Conservation (phyloP, 1,139 yeast genomes). For the Diutina catenulata region DNA sequence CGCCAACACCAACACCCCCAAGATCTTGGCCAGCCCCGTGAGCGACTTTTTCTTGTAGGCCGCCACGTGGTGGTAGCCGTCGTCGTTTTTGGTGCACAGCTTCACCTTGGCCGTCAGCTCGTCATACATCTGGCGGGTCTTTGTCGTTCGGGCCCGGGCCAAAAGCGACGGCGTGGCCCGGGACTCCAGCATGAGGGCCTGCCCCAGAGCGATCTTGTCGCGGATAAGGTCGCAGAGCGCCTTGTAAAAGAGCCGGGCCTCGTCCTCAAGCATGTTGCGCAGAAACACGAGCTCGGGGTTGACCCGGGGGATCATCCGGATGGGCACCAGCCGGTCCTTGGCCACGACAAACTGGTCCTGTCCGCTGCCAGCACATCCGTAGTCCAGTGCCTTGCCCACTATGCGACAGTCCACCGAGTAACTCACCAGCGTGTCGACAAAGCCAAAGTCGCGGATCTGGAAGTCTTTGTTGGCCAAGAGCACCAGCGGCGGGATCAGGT, state of each 20-base stretch:
- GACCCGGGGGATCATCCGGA: constrained; percentile 24
- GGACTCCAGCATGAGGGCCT: constrained; percentile 10
- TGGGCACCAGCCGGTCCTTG: constrained; percentile 21
- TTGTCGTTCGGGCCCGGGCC: too few species aligned
- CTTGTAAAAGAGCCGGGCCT: constrained; percentile 17
- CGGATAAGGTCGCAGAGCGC: constrained; percentile 26
- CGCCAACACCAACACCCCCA: constrained; percentile 26
- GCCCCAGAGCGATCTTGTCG: constrained; percentile 21
- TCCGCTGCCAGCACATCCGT: constrained; percentile 10
- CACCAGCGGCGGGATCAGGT: constrained; percentile 3
- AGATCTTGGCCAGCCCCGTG: constrained; percentile 21
- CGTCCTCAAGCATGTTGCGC: constrained; percentile 7
- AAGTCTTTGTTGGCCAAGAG: not conserved
- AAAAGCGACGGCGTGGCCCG: constrained; percentile 8
- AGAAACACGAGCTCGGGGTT: constrained; percentile 12
- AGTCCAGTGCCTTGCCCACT: constrained; percentile 30
- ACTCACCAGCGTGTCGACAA: constrained; percentile 21
- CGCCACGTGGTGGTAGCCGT: constrained; percentile 21
- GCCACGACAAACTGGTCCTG: constrained; percentile 29
- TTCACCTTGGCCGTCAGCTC: constrained; percentile 14
- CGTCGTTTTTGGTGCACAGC: constrained; percentile 15
- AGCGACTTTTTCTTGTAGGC: constrained; percentile 25
- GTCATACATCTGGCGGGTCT: constrained; percentile 24
- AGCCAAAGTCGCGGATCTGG: constrained; percentile 20
- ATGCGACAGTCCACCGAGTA: constrained; percentile 30